Percentiles rank a stretch among this genome's conserved stretches.
phyloP scores from a whole-genome alignment of 805 yeast species.

The Saccharomycopsis sp. region DNA sequence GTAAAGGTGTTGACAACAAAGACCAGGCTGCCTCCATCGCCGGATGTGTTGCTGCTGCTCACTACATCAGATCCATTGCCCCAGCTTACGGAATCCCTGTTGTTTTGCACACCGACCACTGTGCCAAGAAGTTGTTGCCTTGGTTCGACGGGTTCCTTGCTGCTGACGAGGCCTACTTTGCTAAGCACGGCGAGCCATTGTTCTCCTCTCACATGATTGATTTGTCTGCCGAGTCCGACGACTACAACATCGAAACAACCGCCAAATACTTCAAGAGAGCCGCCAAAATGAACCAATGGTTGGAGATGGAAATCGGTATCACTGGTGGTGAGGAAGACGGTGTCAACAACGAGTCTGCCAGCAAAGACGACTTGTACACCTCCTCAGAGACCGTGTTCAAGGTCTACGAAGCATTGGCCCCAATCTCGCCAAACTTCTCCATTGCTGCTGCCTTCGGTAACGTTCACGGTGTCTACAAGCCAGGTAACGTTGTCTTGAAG shows the following conservation, averaged over 20 bases:
- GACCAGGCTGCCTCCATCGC: constrained; percentile 91
- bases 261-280: constrained; percentile 91
- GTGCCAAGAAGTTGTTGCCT: constrained; percentile 95
- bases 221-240: constrained; percentile 93
- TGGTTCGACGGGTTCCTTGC: constrained; percentile 98
- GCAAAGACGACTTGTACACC: constrained; percentile 84
- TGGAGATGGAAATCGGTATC: constrained; percentile 99
- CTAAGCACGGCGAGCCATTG: constrained; percentile 83
- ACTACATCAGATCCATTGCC: constrained; percentile 93
- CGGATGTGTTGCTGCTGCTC: constrained; percentile 97
- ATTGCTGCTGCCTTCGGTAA: constrained; percentile 99
- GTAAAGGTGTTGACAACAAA: constrained; percentile 94
- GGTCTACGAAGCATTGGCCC: constrained; percentile 83
- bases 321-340: constrained; percentile 99
- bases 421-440: constrained; percentile 96
- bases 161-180: constrained; percentile 92
- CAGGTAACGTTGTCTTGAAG: constrained; percentile 91
- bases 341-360: constrained; percentile 95
- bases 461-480: constrained; percentile 99
- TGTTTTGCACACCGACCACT: constrained; percentile 95
- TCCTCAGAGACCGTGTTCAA: constrained; percentile 89
- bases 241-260: constrained; percentile 91
- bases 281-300: constrained; percentile 92
- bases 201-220: constrained; percentile 99
- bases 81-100: constrained; percentile 97